Evolutionary conservation across 768 basidiomycete species (phyloP), one percentile per base, ranked within the genome.

Genomic region (Coprinopsis sp.): DNA sequence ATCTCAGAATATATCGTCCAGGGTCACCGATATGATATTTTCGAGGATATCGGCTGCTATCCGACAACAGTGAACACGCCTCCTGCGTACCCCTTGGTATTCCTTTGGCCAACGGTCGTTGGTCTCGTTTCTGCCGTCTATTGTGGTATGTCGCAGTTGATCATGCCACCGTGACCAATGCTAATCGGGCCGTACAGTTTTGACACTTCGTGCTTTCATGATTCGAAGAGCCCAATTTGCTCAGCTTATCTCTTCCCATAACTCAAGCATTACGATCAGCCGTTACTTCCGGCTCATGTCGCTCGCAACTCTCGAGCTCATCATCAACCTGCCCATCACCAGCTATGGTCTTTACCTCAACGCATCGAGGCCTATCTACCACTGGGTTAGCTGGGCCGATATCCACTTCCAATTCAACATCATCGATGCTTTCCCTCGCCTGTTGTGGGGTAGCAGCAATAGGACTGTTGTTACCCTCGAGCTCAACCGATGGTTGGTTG

Each of bases 221-320:
- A 33, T 29, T 0, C 62, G 63, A 0, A 66, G 71, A 6, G 46
- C 65, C 12, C 46, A 58, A 0, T 69, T 71, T 37, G 61, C 59
- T 1, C 44, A 45, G 1, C 63, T 62, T 43, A 54, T 66, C 5
- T 37, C 48, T 19, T 44, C 58, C 2, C 51, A 59, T 1, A 62
- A 61, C 13, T 25, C 28, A 6, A 63, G 60, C 3, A n/a, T 52
- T 2, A 51, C 48, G 1, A 54, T 61, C 2, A 68, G 67, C 2
- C 70, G 72, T 13, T 87, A 84, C 51, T 46, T 85, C 7, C 78
- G 84, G 0, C 70, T 87, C 14, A 74, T 84, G 59, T 59, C 70
- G 1, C 69, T 86, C 56, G 68, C 78, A 2, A 52, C 64, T 11
- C 38, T 68, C 3, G 74, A 81, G 49, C 72, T 79, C 53, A 19